Percentiles rank a stretch among this genome's conserved stretches.
Evolutionary conservation across 176 grass and related monocot species (phyloP).

Genomic region (Carex pumila): DNA sequence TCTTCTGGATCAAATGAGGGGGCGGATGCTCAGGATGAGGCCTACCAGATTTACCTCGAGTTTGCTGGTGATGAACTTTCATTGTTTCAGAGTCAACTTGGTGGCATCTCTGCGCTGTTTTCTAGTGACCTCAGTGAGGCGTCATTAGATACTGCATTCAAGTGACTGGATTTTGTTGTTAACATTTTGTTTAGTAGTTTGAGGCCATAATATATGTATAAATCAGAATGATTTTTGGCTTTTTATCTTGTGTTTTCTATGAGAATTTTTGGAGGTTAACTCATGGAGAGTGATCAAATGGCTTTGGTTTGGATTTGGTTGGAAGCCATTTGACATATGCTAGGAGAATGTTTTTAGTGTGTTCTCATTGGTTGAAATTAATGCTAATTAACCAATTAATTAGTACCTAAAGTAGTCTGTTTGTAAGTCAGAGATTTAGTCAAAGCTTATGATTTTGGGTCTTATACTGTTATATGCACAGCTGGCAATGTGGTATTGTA

Average conservation of each 20-base stretch:
- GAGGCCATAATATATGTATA: slow-evolving; percentile 10
- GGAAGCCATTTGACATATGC: not conserved
- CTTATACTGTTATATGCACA: not conserved
- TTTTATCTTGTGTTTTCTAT: slow-evolving; percentile 4
- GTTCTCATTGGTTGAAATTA: slow-evolving; percentile 10
- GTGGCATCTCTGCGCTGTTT: slow-evolving; percentile 35
- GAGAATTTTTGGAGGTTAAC: not conserved
- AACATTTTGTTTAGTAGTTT: not conserved
- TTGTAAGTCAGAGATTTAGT: not conserved
- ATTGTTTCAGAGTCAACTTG: slow-evolving; percentile 42
- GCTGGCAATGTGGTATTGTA: not conserved
- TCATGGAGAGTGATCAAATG: not conserved
- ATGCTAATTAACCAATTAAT: not conserved
- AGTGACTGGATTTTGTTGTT: slow-evolving; percentile 18
- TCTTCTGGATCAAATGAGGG: slow-evolving; percentile 48
- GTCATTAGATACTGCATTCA: slow-evolving; percentile 54
- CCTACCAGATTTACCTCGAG: slow-evolving; percentile 60
- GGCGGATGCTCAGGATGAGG: slow-evolving; percentile 41
- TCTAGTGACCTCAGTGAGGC: slow-evolving; percentile 34
- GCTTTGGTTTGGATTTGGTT: slow-evolving; percentile 6
- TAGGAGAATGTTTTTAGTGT: not conserved
- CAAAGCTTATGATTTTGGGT: not conserved
- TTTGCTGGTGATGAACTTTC: slow-evolving; percentile 59
- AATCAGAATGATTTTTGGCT: not conserved
- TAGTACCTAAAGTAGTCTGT: not conserved